A percentile compares a stretch with the other conserved stretches of the same genome.
Evolutionary conservation across 23 red algal genomes (phyloP).

Genomic region (Gracilaria vermiculophylla): DNA sequence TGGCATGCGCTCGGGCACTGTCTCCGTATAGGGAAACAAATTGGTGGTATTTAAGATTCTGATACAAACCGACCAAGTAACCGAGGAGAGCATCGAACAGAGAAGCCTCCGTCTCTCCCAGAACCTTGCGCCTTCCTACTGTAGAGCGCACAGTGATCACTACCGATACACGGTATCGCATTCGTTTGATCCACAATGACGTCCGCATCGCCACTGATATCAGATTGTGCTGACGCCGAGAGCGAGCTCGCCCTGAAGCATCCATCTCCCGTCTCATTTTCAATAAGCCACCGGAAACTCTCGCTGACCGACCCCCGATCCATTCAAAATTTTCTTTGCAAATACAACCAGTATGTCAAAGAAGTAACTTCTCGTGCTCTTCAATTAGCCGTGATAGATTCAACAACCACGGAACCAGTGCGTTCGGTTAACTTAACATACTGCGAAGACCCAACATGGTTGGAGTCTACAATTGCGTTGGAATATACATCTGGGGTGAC

Average conservation of each 20-base stretch:
- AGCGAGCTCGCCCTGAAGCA: not conserved
- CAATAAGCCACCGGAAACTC: constrained; percentile 8
- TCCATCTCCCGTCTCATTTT: not conserved
- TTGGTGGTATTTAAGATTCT: too few relatives aligned
- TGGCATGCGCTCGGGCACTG: too few relatives aligned
- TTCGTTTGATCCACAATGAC: too few relatives aligned
- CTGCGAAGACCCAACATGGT: not conserved
- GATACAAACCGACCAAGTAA: too few relatives aligned
- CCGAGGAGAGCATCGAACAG: too few relatives aligned
- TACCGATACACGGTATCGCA: too few relatives aligned
- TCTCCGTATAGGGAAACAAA: too few relatives aligned
- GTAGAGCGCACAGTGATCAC: too few relatives aligned
- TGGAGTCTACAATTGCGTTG: constrained; percentile 4
- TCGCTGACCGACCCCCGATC: not conserved
- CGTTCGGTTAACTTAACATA: not conserved
- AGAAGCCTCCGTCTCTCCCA: too few relatives aligned
- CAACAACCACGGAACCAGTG: not conserved
- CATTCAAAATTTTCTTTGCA: not conserved
- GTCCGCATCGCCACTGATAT: not conserved
- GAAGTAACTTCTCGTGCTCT: not conserved
- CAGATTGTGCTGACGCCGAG: not conserved
- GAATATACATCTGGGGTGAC: not conserved
- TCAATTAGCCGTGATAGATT: not conserved
- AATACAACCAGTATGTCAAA: constrained; percentile 4
- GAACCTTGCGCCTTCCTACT: too few relatives aligned